Base-by-base conservation (phyloP, 257 asterid species). In the Solanum paucissectum region DNA sequence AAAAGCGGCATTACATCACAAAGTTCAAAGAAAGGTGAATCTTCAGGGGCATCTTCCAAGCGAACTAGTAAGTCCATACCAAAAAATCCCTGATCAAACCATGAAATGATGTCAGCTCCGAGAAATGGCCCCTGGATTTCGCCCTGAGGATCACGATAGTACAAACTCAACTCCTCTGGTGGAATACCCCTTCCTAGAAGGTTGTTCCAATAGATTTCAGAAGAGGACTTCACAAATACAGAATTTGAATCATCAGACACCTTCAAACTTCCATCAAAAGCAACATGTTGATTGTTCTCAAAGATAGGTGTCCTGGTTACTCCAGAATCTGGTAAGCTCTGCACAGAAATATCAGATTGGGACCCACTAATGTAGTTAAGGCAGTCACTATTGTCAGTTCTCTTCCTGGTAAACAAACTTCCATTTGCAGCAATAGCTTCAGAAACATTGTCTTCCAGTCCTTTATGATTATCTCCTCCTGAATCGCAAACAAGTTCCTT, bases 1-100 rank as follows among this genome's bases (percentile, higher is more conserved):
- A 97, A 90, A 89, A 94, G 99, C 34, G 99, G 99, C 99, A 97
- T 97, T 88, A 95, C 93, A 88, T 97, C 99, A 83, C 99, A 98
- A 87, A 97, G 98, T 68, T 86, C 86, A 87, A 93, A 86, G 89
- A 94, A 97, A 46, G 98, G 98, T 16, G 94, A 89, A 71, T 95
- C 96, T 32, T 91, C 87, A 20, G 97, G 94, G 36, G 98, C 94
- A 88, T 84, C 89, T 84, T 95, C 98, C 84, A 94, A 69, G 16
- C 99, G 99, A 87, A 97, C 99, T 89, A 88, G 95, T 93, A 97
- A 92, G 32, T 97, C 99, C 23, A 95, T 92, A 88, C 99, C 99
- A 94, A 97, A 97, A 90, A 95, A 97, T 79, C 98, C 99, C 49
- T 97, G 92, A 88, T 97, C 99, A 89, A 96, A 96, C 99, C 99